phyloP scores from a whole-genome alignment of 2,329 filamentous ascomycete species.

The Nigrospora oryzae region DNA sequence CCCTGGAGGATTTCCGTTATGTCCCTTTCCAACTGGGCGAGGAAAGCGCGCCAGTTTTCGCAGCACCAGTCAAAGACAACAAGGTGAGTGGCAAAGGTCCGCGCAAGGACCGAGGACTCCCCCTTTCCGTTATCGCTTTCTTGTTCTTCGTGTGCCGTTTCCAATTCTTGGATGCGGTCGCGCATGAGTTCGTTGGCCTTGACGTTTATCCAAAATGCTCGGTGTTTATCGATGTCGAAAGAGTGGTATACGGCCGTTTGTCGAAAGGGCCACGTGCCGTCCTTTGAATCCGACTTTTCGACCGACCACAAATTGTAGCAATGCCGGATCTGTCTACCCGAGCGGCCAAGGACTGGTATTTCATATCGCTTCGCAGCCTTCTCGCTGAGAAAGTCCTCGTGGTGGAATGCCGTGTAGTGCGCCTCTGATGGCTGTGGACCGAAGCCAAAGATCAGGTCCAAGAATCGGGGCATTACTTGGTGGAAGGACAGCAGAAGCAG shows the following conservation, averaged over 20 bases:
- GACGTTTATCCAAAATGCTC: slow-evolving; percentile 24
- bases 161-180: neutral
- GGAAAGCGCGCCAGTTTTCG: slow-evolving; percentile 26
- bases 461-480: too few species aligned
- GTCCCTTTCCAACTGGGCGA: too few species aligned
- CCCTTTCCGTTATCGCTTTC: neutral
- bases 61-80: slow-evolving; percentile 24
- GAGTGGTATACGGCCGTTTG: slow-evolving; percentile 18
- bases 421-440: too few species aligned
- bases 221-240: slow-evolving; percentile 24
- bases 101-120: slow-evolving; percentile 6
- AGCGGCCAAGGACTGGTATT: too few species aligned
- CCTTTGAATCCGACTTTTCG: neutral
- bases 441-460: too few species aligned
- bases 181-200: slow-evolving; percentile 22
- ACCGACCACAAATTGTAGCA: neutral
- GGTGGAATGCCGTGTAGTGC: too few species aligned
- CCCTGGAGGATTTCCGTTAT: too few species aligned
- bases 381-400: too few species aligned
- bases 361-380: too few species aligned
- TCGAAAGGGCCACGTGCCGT: neutral
- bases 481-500: too few species aligned
- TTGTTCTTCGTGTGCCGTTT: neutral
- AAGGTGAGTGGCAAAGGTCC: slow-evolving; percentile 21
- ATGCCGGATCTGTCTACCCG: too few species aligned